phyloP scores from a whole-genome alignment of 116 monocot genomes.

The Iris pallida region DNA sequence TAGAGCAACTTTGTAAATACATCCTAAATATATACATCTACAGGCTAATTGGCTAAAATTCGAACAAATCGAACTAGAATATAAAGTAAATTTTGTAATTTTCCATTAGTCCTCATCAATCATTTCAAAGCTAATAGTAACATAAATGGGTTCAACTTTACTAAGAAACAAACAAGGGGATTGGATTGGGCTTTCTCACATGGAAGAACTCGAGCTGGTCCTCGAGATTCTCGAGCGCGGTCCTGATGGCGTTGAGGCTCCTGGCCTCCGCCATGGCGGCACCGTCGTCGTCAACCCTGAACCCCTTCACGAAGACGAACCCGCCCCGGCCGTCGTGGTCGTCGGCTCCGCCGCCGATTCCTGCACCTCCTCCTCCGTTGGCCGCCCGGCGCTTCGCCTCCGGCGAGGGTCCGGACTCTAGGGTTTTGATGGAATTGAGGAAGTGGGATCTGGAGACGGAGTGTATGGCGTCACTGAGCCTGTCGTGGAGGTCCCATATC shows the following conservation, averaged over 20 bases:
- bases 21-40: too few species aligned
- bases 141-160: too few species aligned
- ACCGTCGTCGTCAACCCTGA: conserved; percentile 22
- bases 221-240: conserved; percentile 89
- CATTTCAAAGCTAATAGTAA: too few species aligned
- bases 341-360: conserved; percentile 4
- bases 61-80: too few species aligned
- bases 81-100: too few species aligned
- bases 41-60: too few species aligned
- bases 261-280: conserved; percentile 61
- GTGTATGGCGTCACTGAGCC: conserved; percentile 95
- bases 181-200: conserved; percentile 36
- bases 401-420: neutral
- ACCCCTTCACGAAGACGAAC: conserved; percentile 72
- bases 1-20: too few species aligned
- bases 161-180: neutral
- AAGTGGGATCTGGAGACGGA: conserved; percentile 75
- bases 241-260: conserved; percentile 73
- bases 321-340: conserved; percentile 24
- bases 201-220: conserved; percentile 92
- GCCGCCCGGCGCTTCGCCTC: conserved; percentile 8
- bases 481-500: conserved; percentile 98
- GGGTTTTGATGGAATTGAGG: conserved; percentile 51
- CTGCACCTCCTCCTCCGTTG: neutral
- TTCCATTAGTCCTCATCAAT: too few species aligned